A percentile compares a stretch with the other conserved stretches of the same genome.
These are phyloP conservation scores for Neurospora sp. DNA, from an alignment of 495 filamentous ascomycete genomes.

Conservation along the genomic window DNA sequence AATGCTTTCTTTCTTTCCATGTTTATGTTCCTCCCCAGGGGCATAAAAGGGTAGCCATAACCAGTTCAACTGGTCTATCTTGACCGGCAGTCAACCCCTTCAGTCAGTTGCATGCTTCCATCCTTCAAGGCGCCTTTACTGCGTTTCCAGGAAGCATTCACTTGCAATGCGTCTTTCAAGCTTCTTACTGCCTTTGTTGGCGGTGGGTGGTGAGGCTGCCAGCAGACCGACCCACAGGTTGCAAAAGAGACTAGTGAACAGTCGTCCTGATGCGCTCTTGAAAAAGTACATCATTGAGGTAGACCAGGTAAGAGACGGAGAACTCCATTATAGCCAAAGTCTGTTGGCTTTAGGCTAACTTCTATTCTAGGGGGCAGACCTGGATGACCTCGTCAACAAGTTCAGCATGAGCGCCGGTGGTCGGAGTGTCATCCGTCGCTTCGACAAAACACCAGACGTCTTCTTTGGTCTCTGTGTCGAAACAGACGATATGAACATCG, in stretches of 20 bases:
- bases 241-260: not conserved
- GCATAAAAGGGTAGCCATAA: not conserved
- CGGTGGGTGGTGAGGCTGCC: not conserved
- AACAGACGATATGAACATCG: slow-evolving; percentile 13
- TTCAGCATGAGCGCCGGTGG: not conserved
- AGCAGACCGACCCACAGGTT: not conserved
- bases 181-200: not conserved
- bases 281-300: slow-evolving; percentile 11
- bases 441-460: slow-evolving; percentile 20
- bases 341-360: not conserved
- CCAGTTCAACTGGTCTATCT: not conserved
- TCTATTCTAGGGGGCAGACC: not conserved
- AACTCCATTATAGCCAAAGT: not conserved
- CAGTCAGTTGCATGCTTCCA: not conserved
- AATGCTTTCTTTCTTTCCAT: not conserved
- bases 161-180: not conserved
- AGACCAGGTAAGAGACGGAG: not conserved
- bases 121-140: not conserved
- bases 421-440: slow-evolving; percentile 14
- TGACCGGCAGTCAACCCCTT: not conserved
- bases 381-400: slow-evolving; percentile 1
- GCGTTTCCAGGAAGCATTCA: not conserved
- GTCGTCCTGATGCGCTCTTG: not conserved
- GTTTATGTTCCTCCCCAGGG: not conserved
- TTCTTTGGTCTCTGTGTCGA: slow-evolving; percentile 22